Evolutionary conservation across 352 stramenopile genomes (phyloP).

Genomic region (Globisporangium yorkense): DNA sequence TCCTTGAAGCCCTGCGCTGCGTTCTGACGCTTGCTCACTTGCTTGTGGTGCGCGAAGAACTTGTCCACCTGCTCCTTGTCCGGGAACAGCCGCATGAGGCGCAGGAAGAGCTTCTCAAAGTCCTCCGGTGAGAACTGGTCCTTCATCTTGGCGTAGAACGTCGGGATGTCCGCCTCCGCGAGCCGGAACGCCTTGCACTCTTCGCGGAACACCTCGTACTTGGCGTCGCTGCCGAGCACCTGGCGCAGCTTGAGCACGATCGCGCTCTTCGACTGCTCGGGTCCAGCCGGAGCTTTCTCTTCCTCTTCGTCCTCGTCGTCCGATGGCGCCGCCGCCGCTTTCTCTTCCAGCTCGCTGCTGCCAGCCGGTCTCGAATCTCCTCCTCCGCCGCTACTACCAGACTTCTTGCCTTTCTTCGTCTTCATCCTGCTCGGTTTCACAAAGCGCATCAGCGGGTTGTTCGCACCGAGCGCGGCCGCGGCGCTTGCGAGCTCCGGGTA

Average conservation of each 20-base stretch:
- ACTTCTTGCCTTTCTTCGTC: constrained; percentile 38
- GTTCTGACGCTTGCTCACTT: constrained; percentile 31
- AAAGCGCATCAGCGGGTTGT: constrained; percentile 77
- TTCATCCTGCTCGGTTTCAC: constrained; percentile 73
- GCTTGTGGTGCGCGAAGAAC: constrained; percentile 59
- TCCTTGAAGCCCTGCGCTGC: constrained; percentile 39
- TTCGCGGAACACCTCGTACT: constrained; percentile 81
- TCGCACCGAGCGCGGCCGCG: constrained; percentile 60
- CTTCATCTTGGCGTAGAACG: constrained; percentile 72
- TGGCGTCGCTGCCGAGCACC: constrained; percentile 66
- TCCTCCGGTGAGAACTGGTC: constrained; percentile 50
- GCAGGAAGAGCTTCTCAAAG: constrained; percentile 74
- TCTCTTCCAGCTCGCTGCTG: constrained; percentile 40
- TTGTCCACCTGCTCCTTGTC: constrained; percentile 57
- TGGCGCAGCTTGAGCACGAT: constrained; percentile 77
- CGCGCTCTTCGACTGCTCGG: constrained; percentile 56
- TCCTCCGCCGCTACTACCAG: constrained; percentile 1
- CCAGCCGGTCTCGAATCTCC: background rate
- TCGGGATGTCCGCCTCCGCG: constrained; percentile 44
- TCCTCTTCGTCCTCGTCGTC: constrained; percentile 34
- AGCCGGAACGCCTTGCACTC: constrained; percentile 67
- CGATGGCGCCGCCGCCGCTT: constrained; percentile 15
- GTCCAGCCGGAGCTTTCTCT: constrained; percentile 18
- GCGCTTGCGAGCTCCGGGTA: constrained; percentile 66
- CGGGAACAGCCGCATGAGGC: constrained; percentile 67